Conservation (phyloP, 352 stramenopile genomes). For the Phytopythium chamaehyphon region DNA sequence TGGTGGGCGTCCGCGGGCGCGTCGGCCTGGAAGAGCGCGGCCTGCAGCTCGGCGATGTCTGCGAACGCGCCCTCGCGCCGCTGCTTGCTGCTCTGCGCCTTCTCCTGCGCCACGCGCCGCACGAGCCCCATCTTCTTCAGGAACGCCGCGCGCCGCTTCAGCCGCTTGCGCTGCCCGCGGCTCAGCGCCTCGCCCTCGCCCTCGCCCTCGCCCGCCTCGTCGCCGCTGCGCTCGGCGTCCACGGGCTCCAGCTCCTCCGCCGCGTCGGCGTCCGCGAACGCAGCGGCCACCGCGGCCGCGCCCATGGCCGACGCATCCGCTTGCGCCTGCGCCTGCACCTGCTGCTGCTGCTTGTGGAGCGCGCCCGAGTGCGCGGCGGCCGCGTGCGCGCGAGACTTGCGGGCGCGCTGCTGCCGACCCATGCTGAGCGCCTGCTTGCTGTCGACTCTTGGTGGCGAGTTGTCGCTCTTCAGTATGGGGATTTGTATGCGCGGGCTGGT, state of each 20-base stretch:
- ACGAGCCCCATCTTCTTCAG: conserved; percentile 87
- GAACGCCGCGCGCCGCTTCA: conserved; percentile 78
- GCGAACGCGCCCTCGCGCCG: conserved; percentile 57
- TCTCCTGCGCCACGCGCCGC: conserved; percentile 53
- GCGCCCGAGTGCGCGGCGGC: conserved; percentile 41
- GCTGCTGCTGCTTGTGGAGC: conserved; percentile 16
- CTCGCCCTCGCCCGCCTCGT: conserved; percentile 20
- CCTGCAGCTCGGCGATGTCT: conserved; percentile 65
- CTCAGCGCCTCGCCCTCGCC: conserved; percentile 42
- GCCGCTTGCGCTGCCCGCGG: conserved; percentile 78
- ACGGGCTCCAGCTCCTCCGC: conserved; percentile 19
- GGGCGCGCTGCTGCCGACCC: conserved; percentile 43
- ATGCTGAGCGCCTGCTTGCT: conserved; percentile 29
- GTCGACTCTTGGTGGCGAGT: not conserved
- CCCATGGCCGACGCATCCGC: conserved; percentile 22
- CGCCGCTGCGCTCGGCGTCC: conserved; percentile 29
- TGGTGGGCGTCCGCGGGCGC: conserved; percentile 29
- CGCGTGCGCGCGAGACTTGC: conserved; percentile 53
- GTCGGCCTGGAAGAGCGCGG: conserved; percentile 61
- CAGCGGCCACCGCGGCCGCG: conserved; percentile 55
- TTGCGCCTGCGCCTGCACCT: not conserved
- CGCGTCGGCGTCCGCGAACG: conserved; percentile 45
- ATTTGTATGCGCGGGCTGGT: not conserved
- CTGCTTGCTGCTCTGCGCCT: conserved; percentile 42
- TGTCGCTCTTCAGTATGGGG: not conserved